Base-by-base conservation (phyloP, 2,329 filamentous ascomycete species). In the Gliomastix tumulicola region DNA sequence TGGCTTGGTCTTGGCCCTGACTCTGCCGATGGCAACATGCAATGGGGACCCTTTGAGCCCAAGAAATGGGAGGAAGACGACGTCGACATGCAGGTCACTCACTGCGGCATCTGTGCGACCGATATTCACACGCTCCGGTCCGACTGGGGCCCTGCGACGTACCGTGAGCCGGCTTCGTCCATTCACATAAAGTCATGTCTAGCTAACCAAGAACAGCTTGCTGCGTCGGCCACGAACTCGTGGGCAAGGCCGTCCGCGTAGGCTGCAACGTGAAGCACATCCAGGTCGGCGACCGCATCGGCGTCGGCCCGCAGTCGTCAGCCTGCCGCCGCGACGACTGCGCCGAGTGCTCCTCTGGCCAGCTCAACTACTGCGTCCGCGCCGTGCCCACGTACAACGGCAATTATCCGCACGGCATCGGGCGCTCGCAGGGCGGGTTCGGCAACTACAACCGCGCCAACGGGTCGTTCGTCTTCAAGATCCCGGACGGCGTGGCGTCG, bases 211-310 rank as follows among this genome's bases (percentile, higher is more conserved):
- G 4, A 6, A 21, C 7, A 38, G 36, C 36, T 17, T 38, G 36
- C 32, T 72, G 73, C 30, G 74, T 79, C 18, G 79, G 79, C 34
- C 79, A 83, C 53, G 79, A 84, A 48, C 82, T 83, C 21, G 69
- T 82, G 40, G 79, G 79, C 21, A 68, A 60, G 7, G 72, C 69
- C 7, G 67, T 74, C 18, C 69, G 70, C 20, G 62, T 79, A 25
- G 77, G 76, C 22, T 58, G 57, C 18, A 50, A 66, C 32, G 66
- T 66, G 11, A 60, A 56, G 16, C 49, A 53, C 20, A 68, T 84
- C 55, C 65, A 71, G 35, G 49, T 81, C 21, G 80, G 82, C 31
- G 77, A 83, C 49, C 66, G 79, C 21, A 77, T 82, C 19, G 74
- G 76, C 28, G 68, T 82, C 9, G 79, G 79, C 36, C 75, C 78